Base-by-base conservation (phyloP, 495 filamentous ascomycete species). In the Podospora fimiseda region DNA sequence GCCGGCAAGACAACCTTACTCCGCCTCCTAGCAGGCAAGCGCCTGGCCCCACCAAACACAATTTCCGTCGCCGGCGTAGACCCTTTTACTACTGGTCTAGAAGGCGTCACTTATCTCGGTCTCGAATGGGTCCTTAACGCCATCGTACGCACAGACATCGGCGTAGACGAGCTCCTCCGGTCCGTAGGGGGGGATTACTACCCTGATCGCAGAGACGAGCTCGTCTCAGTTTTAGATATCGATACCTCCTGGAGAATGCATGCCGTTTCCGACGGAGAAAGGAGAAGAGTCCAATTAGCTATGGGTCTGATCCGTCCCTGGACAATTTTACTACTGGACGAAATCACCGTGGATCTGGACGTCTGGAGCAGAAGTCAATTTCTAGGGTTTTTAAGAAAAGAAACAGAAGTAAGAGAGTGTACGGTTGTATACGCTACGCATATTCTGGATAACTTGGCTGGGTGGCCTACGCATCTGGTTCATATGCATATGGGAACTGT, bases 91-190 rank as follows among this genome's bases (percentile, higher is more conserved):
- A 79, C 88, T 19, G 81, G 82, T 9, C 78, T 96, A 0, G 87
- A 94, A 69, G 93, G 91, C 43, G 92, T 99, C 21, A 96, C 90
- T 44, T 99, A 99, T 68, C 85, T 99, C 5, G 93, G 93, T 0
- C 80, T 94, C 0, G 93, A 99, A 73, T 99, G 94, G 94, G 94
- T 97, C 11, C 81, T 97, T n/a, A 97, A 97, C 73, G 86, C 84
- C 30, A 94, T 96, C 60, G 94, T 97, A 33, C 84, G 94, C 24
- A 93, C 86, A 14, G 93, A 99, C 69, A 95, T 98, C 54, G 89
- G 87, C 38, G 90, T 98, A 2, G 80, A 79, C 2, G 90, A 91
- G 39, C 82, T 98, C 6, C 80, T 98, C 16, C 69, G 79, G 30
- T 90, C 85, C 11, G 87, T 98, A 2, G 93, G 93, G 50, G 94